Conservation (phyloP, 352 stramenopile genomes). For the Hyaloperonospora arabidopsidis region DNA sequence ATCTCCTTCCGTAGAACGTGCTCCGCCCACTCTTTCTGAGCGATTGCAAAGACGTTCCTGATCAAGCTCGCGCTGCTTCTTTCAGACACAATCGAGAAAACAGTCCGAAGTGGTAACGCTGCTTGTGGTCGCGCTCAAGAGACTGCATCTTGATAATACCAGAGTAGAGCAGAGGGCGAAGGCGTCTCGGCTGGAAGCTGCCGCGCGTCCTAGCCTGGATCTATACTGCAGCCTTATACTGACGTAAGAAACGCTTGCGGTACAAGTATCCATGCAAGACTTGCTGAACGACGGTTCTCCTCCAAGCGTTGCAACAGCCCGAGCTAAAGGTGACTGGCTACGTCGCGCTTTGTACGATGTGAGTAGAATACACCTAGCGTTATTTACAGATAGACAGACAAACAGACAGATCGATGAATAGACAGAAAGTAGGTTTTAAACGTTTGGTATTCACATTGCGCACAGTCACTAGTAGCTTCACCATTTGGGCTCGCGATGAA, state of each 20-base stretch:
- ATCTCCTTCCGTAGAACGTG: slow-evolving; percentile 33
- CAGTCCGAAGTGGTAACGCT: slow-evolving; percentile 49
- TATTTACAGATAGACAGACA: no score
- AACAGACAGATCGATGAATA: no score
- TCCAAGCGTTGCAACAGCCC: slow-evolving; percentile 89
- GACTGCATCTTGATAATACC: slow-evolving; percentile 52
- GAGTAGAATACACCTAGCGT: no score
- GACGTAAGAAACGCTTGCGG: slow-evolving; percentile 45
- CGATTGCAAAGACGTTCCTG: slow-evolving; percentile 37
- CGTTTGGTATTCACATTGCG: no score
- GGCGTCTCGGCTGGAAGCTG: slow-evolving; percentile 32
- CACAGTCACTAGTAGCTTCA: no score
- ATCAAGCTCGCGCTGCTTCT: slow-evolving; percentile 34
- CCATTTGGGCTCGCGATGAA: no score
- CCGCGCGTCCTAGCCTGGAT: slow-evolving; percentile 46
- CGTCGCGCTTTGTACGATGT: no score
- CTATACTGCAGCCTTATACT: slow-evolving; percentile 39
- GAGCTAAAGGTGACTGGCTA: slow-evolving; percentile 87
- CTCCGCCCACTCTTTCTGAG: slow-evolving; percentile 25
- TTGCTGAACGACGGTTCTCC: slow-evolving; percentile 73
- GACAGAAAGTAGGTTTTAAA: no score
- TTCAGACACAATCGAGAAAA: slow-evolving; percentile 35
- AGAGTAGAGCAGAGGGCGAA: slow-evolving; percentile 34
- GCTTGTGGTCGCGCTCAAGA: slow-evolving; percentile 43
- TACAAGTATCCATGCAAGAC: slow-evolving; percentile 53